A percentile compares a stretch with the other conserved stretches of the same genome.
Evolutionary conservation across 1,284 basidiomycete species (phyloP).

Genomic region (Austropuccinia psidii): DNA sequence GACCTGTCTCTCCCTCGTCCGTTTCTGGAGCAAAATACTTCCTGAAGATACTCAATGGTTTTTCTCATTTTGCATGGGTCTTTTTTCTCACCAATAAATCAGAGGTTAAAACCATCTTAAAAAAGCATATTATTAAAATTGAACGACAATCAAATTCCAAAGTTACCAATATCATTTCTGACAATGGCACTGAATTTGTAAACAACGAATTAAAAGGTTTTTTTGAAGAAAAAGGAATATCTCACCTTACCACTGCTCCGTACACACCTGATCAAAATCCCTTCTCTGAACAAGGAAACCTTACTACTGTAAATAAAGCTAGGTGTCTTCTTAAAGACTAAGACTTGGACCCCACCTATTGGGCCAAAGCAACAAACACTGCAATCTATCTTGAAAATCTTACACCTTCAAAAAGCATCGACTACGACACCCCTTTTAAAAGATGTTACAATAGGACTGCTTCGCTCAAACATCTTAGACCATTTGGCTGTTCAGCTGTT

Average conservation of each 20-base stretch:
- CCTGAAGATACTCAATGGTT: background rate
- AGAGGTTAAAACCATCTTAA: background rate
- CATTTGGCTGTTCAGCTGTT: background rate
- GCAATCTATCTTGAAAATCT: constrained; percentile 1
- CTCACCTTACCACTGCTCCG: background rate
- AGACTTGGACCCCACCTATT: background rate
- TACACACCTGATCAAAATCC: constrained; percentile 6
- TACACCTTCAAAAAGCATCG: background rate
- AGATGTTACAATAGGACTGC: background rate
- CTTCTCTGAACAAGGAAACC: background rate
- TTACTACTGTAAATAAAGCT: background rate
- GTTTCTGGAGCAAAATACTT: background rate
- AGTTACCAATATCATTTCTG: background rate
- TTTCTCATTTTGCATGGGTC: background rate
- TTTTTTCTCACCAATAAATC: background rate
- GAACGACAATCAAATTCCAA: background rate
- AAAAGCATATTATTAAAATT: background rate
- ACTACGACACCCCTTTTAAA: background rate
- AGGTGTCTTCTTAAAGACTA: background rate
- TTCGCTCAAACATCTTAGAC: background rate
- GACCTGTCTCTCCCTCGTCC: background rate
- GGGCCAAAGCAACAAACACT: background rate
- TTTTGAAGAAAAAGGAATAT: background rate
- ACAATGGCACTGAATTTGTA: constrained; percentile 1
- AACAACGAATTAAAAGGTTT: background rate